These are phyloP conservation scores for Mytilinidion resinicola DNA, from an alignment of 495 filamentous ascomycete genomes.

Conservation along the genomic window DNA sequence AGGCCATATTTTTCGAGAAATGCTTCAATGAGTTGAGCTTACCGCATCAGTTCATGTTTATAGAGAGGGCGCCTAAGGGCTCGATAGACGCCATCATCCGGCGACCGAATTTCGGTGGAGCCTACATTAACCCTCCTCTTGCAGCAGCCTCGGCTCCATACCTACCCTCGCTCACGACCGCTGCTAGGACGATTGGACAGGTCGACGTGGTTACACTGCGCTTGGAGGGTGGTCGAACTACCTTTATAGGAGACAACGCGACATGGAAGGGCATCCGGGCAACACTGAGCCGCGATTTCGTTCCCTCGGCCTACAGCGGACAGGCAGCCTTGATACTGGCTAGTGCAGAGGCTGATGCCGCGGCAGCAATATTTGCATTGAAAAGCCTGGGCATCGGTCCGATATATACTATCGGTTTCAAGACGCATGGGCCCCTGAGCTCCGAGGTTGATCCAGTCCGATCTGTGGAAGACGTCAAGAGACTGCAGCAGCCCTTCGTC, in stretches of 20 bases:
- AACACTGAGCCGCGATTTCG: slow-evolving; percentile 71
- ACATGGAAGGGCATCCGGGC: slow-evolving; percentile 78
- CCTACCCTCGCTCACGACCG: slow-evolving; percentile 62
- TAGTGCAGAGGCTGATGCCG: slow-evolving; percentile 60
- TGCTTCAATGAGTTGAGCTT: slow-evolving; percentile 81
- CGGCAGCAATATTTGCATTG: slow-evolving; percentile 67
- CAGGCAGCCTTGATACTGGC: slow-evolving; percentile 70
- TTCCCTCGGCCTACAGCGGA: slow-evolving; percentile 69
- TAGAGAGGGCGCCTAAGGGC: slow-evolving; percentile 60
- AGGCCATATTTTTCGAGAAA: slow-evolving; percentile 80
- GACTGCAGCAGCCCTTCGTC: slow-evolving; percentile 68
- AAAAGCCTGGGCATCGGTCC: slow-evolving; percentile 67
- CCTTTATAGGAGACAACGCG: slow-evolving; percentile 68
- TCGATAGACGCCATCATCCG: slow-evolving; percentile 60
- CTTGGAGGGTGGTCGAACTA: slow-evolving; percentile 27
- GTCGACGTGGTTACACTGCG: slow-evolving; percentile 72
- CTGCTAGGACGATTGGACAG: slow-evolving; percentile 66
- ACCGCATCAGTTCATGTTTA: slow-evolving; percentile 70
- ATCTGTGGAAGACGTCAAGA: slow-evolving; percentile 69
- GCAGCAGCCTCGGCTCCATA: slow-evolving; percentile 42
- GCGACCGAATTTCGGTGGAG: slow-evolving; percentile 69
- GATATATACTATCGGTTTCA: slow-evolving; percentile 80
- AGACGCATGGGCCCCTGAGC: slow-evolving; percentile 56
- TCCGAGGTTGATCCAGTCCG: slow-evolving; percentile 69
- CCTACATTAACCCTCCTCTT: slow-evolving; percentile 67